Conservation (phyloP, 768 basidiomycete genomes). For the Tephrocybe sp. region DNA sequence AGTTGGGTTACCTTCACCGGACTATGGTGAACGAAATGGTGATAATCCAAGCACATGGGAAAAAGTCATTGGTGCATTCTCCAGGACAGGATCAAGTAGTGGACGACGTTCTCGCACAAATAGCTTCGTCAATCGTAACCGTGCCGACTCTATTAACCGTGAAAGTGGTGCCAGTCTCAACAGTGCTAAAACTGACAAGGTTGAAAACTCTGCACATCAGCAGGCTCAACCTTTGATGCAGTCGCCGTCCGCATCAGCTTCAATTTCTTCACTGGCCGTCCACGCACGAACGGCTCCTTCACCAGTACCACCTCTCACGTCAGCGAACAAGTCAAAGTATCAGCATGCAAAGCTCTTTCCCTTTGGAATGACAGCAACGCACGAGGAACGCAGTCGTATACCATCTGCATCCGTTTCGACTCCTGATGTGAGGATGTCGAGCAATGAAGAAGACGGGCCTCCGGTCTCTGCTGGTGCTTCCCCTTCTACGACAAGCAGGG, state of each 20-base stretch:
- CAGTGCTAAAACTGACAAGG: constrained; percentile 60
- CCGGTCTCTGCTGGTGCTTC: constrained; percentile 42
- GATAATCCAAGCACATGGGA: constrained; percentile 69
- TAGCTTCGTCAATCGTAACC: constrained; percentile 66
- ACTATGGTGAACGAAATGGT: constrained; percentile 54
- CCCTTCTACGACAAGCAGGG: constrained; percentile 51
- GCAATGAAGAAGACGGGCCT: constrained; percentile 49
- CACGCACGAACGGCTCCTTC: constrained; percentile 62
- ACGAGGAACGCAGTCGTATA: constrained; percentile 69
- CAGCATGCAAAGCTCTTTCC: constrained; percentile 83
- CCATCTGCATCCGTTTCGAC: constrained; percentile 44
- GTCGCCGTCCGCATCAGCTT: constrained; percentile 67
- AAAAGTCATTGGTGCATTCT: constrained; percentile 68
- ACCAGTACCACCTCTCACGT: constrained; percentile 75
- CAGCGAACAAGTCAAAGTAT: constrained; percentile 72
- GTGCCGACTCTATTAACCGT: constrained; percentile 72
- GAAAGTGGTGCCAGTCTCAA: constrained; percentile 76
- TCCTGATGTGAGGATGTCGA: constrained; percentile 43
- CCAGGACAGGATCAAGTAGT: constrained; percentile 60
- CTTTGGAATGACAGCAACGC: constrained; percentile 71
- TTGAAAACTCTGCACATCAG: constrained; percentile 37
- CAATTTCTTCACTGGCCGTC: constrained; percentile 62
- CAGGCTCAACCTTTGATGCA: constrained; percentile 51
- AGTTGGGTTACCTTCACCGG: constrained; percentile 58
- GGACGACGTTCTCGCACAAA: constrained; percentile 82